Evolutionary conservation across 2,329 filamentous ascomycete species (phyloP), one percentile per base, ranked within the genome.

Genomic region (Hysterium pulicare): DNA sequence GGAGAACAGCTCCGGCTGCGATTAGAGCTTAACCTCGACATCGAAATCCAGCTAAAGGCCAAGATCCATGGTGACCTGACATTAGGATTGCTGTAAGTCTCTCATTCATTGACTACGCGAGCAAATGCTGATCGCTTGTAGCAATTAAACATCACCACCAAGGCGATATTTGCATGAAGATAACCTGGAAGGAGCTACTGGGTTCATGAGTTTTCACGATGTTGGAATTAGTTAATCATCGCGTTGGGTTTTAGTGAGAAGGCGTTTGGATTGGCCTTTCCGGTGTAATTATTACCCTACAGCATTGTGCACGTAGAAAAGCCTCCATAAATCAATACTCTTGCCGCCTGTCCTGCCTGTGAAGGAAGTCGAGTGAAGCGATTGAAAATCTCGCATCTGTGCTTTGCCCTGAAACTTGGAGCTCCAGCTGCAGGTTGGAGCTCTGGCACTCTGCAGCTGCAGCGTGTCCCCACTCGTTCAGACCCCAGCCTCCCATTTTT

Each of bases 61-160:
- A 81, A 78, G 64, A 82, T 82, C 51, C 78, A 81, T 49, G 79
- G 79, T 66, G 79, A 82, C 54, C 66, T 82, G 46, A 82, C 79
- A n/a, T 58, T 82, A 41, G 78, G 73, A 58, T 54, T 76, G 53
- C 67, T 76, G 70, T 72, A 69, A 62, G 69, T 69, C 30, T 30
- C n/a, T 17, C 30, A 17, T 40, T 33, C 28, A 30, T 38, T 33
- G 32, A 17, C 2, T 26, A 30, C 26, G 22, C 21, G 33, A 20
- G 42, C 39, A 37, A 38, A 23, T 26, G 39, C 39, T 42, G 28
- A 33, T 28, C 21, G 24, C n/a, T 28, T 9, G 23, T 28, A 40
- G 30, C 15, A 42, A 33, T 28, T 42, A 40, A 40, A 45, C 35
- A 26, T n/a, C n/a, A 41, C 39, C 35, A 30, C 41, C 28, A 39